Percentiles rank a stretch among this genome's conserved stretches.
phyloP scores from a whole-genome alignment of 768 basidiomycete genomes.

The Mycena chlorophos region DNA sequence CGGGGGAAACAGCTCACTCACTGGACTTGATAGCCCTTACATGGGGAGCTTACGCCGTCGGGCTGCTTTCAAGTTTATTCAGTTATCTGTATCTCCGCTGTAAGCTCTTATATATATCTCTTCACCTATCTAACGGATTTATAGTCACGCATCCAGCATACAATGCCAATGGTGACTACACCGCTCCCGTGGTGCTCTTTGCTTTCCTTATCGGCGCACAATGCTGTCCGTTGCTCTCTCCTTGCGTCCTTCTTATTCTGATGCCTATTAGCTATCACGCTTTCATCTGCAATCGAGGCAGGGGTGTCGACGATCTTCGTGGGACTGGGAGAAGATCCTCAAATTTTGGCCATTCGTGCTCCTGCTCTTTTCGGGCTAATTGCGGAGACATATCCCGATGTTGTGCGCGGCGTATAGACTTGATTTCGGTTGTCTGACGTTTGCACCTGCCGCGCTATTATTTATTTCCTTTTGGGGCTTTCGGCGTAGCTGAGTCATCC shows the following conservation, averaged over 20 bases:
- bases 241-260: conserved; percentile 2
- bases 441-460: too few relatives aligned
- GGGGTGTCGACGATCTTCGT: conserved; percentile 90
- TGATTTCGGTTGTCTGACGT: too few relatives aligned
- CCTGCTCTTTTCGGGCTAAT: conserved; percentile 72
- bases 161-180: conserved; percentile 73
- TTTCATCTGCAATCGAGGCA: conserved; percentile 76
- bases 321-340: conserved; percentile 81
- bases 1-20: background rate
- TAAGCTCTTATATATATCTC: conserved; percentile 34
- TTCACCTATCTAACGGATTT: conserved; percentile 2
- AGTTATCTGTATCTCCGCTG: conserved; percentile 75
- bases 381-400: conserved; percentile 65
- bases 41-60: conserved; percentile 79
- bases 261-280: conserved; percentile 52
- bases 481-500: too few relatives aligned
- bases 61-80: conserved; percentile 73
- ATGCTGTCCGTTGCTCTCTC: conserved; percentile 52
- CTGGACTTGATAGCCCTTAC: conserved; percentile 55
- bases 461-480: too few relatives aligned
- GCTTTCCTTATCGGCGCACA: conserved; percentile 78
- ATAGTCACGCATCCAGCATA: conserved; percentile 74
- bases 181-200: conserved; percentile 74
- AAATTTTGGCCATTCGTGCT: conserved; percentile 69
- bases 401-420: conserved; percentile 55